A percentile compares a stretch with the other conserved stretches of the same genome.
phyloP scores from a whole-genome alignment of 1,139 yeast species.

The Blastobotrys capitulatus region DNA sequence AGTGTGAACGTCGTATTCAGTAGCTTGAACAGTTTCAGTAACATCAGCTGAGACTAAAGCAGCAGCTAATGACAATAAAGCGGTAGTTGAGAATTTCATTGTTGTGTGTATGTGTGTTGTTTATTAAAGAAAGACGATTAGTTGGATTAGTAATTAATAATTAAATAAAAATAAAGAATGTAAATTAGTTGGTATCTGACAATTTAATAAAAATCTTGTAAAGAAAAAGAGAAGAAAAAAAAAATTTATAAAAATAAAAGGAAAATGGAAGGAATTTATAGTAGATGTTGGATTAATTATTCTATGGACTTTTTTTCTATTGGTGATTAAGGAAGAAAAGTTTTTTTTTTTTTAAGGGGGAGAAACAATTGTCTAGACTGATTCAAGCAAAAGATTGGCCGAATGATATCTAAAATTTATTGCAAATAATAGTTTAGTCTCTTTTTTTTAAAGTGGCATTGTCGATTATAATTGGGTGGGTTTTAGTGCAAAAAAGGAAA shows the following conservation, averaged over 20 bases:
- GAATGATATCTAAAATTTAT: too few relatives aligned
- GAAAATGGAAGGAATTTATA: not conserved
- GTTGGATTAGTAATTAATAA: constrained; percentile 4
- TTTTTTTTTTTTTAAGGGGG: too few relatives aligned
- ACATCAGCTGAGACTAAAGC: constrained; percentile 10
- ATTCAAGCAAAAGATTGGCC: too few relatives aligned
- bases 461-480: too few relatives aligned
- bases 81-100: constrained; percentile 12
- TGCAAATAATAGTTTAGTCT: too few relatives aligned
- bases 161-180: not conserved
- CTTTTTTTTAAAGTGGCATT: too few relatives aligned
- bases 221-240: constrained; percentile 2
- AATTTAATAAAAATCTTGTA: constrained; percentile 1
- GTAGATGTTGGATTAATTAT: too few relatives aligned
- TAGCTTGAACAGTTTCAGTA: constrained; percentile 10
- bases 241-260: constrained; percentile 1
- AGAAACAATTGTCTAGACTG: too few relatives aligned
- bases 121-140: constrained; percentile 10
- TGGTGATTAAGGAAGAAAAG: too few relatives aligned
- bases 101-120: constrained; percentile 1
- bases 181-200: constrained; percentile 7
- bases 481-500: too few relatives aligned
- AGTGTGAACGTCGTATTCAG: constrained; percentile 11
- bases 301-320: too few relatives aligned
- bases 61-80: constrained; percentile 14